A percentile compares a stretch with the other conserved stretches of the same genome.
phyloP scores from a whole-genome alignment of 1,139 yeast genomes.

The Candida freyschussii region DNA sequence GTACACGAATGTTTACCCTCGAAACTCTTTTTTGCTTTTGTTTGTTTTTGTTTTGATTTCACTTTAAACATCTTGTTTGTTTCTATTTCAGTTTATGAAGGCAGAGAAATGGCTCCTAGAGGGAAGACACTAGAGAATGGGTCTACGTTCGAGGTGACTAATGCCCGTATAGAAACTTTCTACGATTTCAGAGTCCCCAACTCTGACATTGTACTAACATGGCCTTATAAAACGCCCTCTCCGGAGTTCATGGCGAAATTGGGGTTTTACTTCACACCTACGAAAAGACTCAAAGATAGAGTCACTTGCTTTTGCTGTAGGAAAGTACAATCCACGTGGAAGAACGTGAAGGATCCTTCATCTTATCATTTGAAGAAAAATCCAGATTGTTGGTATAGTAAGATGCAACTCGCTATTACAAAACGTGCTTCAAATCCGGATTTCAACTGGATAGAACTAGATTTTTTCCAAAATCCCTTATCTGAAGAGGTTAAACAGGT shows the following conservation, averaged over 20 bases:
- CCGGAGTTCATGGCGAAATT: conserved; percentile 47
- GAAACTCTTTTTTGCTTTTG: not conserved
- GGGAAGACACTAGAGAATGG: not conserved
- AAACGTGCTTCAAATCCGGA: conserved; percentile 14
- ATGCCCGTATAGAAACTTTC: conserved; percentile 32
- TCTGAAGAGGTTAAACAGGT: conserved; percentile 35
- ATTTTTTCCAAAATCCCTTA: conserved; percentile 36
- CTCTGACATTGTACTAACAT: conserved; percentile 20
- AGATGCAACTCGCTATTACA: conserved; percentile 28
- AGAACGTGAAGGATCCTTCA: conserved; percentile 32
- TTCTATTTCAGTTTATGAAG: not conserved
- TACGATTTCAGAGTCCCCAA: conserved; percentile 23
- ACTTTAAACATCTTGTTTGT: not conserved
- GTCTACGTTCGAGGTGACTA: conserved; percentile 4
- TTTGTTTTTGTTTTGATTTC: not conserved
- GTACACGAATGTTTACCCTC: too few relatives aligned
- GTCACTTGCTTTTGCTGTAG: conserved; percentile 61
- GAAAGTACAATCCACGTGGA: conserved; percentile 37
- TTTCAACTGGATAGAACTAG: conserved; percentile 25
- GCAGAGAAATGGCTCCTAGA: conserved; percentile 1
- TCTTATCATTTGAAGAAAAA: conserved; percentile 41
- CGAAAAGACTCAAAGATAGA: conserved; percentile 39
- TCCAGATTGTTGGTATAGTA: conserved; percentile 45
- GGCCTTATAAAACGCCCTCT: conserved; percentile 38
- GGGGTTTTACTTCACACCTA: conserved; percentile 71